Conservation (phyloP, 1,284 basidiomycete species). For the Leccinum pachyderme region DNA sequence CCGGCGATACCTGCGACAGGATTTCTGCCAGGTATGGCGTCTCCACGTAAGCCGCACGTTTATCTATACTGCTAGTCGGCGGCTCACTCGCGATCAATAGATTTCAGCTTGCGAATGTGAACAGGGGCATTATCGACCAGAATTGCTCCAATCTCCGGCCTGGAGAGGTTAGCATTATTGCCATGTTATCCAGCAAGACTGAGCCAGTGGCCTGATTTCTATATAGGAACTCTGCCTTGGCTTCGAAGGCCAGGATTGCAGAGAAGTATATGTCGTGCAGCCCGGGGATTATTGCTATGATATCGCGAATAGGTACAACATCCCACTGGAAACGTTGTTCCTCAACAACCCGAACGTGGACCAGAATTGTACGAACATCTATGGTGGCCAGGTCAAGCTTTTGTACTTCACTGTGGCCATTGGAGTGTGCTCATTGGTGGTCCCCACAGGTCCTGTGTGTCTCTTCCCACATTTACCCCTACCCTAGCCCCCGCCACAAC, state of each 20-base stretch:
- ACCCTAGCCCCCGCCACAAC: background rate
- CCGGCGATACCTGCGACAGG: constrained; percentile 28
- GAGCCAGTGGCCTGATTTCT: background rate
- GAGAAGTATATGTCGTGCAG: constrained; percentile 36
- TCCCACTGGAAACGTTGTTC: constrained; percentile 40
- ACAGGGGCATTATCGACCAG: constrained; percentile 34
- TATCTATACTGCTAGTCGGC: background rate
- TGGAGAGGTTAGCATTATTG: constrained; percentile 24
- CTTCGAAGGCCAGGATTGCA: constrained; percentile 43
- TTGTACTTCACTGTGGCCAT: background rate
- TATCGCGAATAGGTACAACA: constrained; percentile 37
- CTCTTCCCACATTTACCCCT: constrained; percentile 18
- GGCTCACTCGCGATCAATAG: constrained; percentile 15
- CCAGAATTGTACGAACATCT: constrained; percentile 47
- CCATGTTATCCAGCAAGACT: background rate
- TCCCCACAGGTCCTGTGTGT: constrained; percentile 25
- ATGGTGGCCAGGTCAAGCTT: constrained; percentile 36
- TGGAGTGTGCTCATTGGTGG: background rate
- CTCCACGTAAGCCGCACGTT: constrained; percentile 38
- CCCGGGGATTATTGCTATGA: constrained; percentile 41
- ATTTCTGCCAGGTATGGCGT: constrained; percentile 44
- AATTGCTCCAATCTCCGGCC: constrained; percentile 37
- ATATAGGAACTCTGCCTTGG: constrained; percentile 43
- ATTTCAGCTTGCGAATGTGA: constrained; percentile 43
- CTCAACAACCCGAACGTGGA: constrained; percentile 58